A percentile compares a stretch with the other conserved stretches of the same genome.
Conservation (phyloP, 345 rosid species). For the Zanthoxylum bungeanum region DNA sequence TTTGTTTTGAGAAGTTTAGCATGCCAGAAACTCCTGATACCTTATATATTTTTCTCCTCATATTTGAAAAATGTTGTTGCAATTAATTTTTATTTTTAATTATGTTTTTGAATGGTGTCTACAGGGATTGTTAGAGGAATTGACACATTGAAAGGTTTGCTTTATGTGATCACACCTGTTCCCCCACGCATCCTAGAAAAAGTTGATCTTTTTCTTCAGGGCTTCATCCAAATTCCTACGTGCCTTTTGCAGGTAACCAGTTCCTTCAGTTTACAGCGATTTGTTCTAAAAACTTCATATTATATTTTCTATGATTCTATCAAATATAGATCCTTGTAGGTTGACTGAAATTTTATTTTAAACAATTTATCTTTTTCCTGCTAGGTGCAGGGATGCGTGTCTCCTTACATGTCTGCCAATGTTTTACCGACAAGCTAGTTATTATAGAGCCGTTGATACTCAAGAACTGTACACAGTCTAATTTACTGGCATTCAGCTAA, state of each 20-base stretch:
- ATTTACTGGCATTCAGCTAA: neutral
- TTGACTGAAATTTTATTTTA: neutral
- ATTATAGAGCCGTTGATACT: neutral
- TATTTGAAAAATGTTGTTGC: neutral
- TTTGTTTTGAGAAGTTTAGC: neutral
- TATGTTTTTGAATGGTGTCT: no score
- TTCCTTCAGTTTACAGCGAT: neutral
- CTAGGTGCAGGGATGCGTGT: constrained; percentile 76
- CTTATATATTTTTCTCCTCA: neutral
- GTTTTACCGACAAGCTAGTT: constrained; percentile 52
- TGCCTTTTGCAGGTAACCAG: constrained; percentile 68
- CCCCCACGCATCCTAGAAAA: constrained; percentile 61
- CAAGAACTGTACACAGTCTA: neutral
- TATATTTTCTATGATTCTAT: neutral
- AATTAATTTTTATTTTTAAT: no score
- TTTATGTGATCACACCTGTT: constrained; percentile 83
- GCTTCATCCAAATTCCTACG: constrained; percentile 72
- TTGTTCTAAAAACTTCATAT: neutral
- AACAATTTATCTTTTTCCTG: constrained; percentile 8
- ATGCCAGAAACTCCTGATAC: neutral
- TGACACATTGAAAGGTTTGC: constrained; percentile 57
- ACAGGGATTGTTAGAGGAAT: constrained; percentile 90
- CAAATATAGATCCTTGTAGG: neutral
- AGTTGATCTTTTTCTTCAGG: constrained; percentile 81
- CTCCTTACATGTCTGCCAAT: constrained; percentile 69